Conservation (phyloP, 768 basidiomycete genomes). For the Lyophyllum shimeji region DNA sequence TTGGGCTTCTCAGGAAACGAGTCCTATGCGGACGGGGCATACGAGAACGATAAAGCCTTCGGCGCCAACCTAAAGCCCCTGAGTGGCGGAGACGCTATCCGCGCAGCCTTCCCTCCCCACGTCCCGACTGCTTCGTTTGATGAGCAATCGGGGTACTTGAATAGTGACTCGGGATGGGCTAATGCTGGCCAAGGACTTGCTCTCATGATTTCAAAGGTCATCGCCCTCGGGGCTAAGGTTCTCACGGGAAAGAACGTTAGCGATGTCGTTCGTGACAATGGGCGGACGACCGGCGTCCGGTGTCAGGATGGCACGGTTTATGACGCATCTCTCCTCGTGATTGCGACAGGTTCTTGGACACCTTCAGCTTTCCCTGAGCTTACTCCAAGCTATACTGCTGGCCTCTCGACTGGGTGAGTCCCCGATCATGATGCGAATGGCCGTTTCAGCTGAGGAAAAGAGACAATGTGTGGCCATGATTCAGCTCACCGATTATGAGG, state of each 20-base stretch:
- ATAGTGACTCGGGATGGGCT: constrained; percentile 83
- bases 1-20: constrained; percentile 36
- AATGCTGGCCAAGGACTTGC: constrained; percentile 68
- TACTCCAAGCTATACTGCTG: constrained; percentile 45
- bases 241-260: constrained; percentile 55
- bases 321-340: constrained; percentile 59
- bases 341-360: constrained; percentile 87
- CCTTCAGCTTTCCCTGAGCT: constrained; percentile 70
- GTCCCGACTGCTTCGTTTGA: constrained; percentile 37
- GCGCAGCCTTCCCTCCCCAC: constrained; percentile 44
- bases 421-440: background rate
- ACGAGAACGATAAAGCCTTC: constrained; percentile 59
- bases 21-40: constrained; percentile 52
- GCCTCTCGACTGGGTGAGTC: constrained; percentile 77
- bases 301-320: constrained; percentile 58
- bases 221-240: constrained; percentile 59
- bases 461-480: constrained; percentile 83
- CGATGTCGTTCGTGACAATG: constrained; percentile 40
- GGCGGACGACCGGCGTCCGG: constrained; percentile 56
- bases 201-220: constrained; percentile 54
- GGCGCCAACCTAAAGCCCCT: constrained; percentile 52
- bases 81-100: constrained; percentile 37
- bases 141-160: constrained; percentile 58
- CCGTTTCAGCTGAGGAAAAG: constrained; percentile 1
- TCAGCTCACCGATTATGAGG: constrained; percentile 73